A percentile compares a stretch with the other conserved stretches of the same genome.
phyloP scores from a whole-genome alignment of 805 yeast genomes.

The Saccharomycopsis schoenii region DNA sequence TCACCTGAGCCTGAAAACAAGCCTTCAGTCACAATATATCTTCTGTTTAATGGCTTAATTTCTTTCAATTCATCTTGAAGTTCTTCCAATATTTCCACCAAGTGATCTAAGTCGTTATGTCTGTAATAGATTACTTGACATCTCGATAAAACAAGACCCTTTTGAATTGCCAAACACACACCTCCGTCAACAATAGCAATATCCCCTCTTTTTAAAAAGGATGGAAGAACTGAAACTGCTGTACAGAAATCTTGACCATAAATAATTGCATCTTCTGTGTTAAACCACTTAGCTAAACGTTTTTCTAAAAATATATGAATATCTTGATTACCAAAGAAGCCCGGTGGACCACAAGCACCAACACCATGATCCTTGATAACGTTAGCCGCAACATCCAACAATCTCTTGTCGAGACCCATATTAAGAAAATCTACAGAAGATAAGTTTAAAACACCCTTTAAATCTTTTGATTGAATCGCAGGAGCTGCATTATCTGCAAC shows the following conservation, averaged over 20 bases:
- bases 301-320: constrained; percentile 74
- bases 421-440: constrained; percentile 65
- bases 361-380: constrained; percentile 72
- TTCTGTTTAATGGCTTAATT: constrained; percentile 72
- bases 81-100: constrained; percentile 58
- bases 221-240: constrained; percentile 80
- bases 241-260: constrained; percentile 92
- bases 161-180: constrained; percentile 68
- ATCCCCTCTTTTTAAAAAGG: constrained; percentile 93
- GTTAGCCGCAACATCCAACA: constrained; percentile 44
- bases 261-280: constrained; percentile 66
- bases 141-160: constrained; percentile 79
- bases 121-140: constrained; percentile 64
- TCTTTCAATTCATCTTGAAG: constrained; percentile 49
- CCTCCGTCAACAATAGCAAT: constrained; percentile 79
- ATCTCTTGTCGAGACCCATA: constrained; percentile 38
- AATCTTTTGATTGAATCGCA: constrained; percentile 22
- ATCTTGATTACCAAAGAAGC: constrained; percentile 93
- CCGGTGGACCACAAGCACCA: constrained; percentile 98
- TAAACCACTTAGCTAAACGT: constrained; percentile 64
- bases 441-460: constrained; percentile 45
- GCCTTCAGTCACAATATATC: constrained; percentile 89
- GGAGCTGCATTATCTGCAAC: constrained; percentile 19
- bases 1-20: constrained; percentile 77
- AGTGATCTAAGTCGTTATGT: constrained; percentile 81